Conservation (phyloP, 2,329 filamentous ascomycete species). For the Mycosphaerella sp. region DNA sequence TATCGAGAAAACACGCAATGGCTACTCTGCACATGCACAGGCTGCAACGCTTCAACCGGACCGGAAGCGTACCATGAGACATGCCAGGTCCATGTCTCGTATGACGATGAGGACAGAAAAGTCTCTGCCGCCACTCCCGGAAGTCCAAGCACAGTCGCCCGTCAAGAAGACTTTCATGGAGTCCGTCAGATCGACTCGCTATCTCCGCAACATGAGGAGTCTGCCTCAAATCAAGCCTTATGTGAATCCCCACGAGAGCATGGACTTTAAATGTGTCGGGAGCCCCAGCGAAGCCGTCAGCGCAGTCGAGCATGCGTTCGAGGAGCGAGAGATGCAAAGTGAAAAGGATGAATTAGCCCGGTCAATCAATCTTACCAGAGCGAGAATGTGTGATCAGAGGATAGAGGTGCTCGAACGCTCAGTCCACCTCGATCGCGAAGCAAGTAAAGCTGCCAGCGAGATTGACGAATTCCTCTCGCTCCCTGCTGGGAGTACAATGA, state of each 20-base stretch:
- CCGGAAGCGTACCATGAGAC: background rate
- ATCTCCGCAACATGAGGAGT: conserved; percentile 7
- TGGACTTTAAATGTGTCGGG: conserved; percentile 1
- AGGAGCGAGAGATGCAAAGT: background rate
- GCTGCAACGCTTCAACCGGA: background rate
- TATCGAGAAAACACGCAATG: background rate
- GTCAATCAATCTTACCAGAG: conserved; percentile 7
- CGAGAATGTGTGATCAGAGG: conserved; percentile 1
- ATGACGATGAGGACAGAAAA: background rate
- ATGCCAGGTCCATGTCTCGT: background rate
- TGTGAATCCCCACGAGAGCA: background rate
- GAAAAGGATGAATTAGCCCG: conserved; percentile 6
- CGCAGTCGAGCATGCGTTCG: conserved; percentile 4
- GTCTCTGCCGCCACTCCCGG: conserved; percentile 2
- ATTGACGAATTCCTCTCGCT: conserved; percentile 2
- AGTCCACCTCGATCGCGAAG: conserved; percentile 4
- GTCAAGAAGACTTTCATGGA: conserved; percentile 2
- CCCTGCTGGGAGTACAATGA: conserved; percentile 6
- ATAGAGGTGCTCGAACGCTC: conserved; percentile 1
- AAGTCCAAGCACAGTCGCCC: background rate
- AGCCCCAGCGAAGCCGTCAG: background rate
- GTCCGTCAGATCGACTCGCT: conserved; percentile 3
- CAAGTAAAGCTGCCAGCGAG: conserved; percentile 5
- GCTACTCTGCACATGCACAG: background rate
- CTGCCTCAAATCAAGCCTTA: conserved; percentile 4